phyloP scores from a whole-genome alignment of 2,329 filamentous ascomycete genomes.

The Sclerotinia glacialis region DNA sequence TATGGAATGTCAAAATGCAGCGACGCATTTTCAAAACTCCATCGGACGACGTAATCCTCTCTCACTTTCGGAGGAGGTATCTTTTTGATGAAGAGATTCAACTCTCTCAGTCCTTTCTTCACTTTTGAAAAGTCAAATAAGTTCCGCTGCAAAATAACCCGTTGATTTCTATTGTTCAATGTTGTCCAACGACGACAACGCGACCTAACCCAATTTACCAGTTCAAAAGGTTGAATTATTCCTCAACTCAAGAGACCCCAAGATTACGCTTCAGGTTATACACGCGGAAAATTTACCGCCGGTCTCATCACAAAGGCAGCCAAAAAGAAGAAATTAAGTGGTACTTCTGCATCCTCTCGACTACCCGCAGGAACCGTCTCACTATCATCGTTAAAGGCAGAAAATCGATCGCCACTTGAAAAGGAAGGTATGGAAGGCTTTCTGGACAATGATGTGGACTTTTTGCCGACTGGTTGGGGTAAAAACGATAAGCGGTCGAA shows the following conservation, averaged over 20 bases:
- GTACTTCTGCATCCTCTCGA: not conserved
- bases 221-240: not conserved
- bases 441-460: not conserved
- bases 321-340: conserved; percentile 3
- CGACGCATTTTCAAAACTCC: not conserved
- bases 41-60: rapidly evolving
- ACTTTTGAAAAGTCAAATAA: not conserved
- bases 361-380: not conserved
- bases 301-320: not conserved
- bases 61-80: not conserved
- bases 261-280: not conserved
- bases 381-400: not conserved
- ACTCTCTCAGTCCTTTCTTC: too few relatives aligned
- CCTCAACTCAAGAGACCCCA: not conserved
- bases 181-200: not conserved
- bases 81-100: not conserved
- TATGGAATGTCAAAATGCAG: not conserved
- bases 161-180: not conserved
- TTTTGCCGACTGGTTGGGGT: conserved; percentile 1
- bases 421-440: not conserved
- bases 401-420: not conserved
- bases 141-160: not conserved
- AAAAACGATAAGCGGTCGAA: not conserved
- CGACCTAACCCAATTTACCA: not conserved
- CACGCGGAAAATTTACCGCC: not conserved